Percentiles rank a stretch among this genome's conserved stretches.
These are phyloP conservation scores for Aleurites moluccanus DNA, from an alignment of 441 rosid species.

Conservation along the genomic window DNA sequence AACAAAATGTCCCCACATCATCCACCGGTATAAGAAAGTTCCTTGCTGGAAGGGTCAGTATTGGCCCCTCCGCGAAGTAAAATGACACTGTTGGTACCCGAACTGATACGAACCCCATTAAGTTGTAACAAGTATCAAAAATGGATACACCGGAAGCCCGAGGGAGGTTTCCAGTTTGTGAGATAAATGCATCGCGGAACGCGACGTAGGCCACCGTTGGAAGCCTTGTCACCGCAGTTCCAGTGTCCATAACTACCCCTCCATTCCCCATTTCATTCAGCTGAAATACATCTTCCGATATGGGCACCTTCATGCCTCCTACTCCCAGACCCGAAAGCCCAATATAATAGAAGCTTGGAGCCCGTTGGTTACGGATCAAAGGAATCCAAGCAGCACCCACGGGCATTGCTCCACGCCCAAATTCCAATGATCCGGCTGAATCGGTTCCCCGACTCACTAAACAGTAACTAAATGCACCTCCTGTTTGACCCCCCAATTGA, in stretches of 20 bases:
- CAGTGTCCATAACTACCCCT: slow-evolving; percentile 97
- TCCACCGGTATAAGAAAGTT: slow-evolving; percentile 92
- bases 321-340: slow-evolving; percentile 85
- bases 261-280: slow-evolving; percentile 60
- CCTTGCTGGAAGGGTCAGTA: slow-evolving; percentile 78
- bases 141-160: slow-evolving; percentile 70
- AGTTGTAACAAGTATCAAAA: slow-evolving; percentile 86
- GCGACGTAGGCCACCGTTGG: slow-evolving; percentile 67
- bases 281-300: slow-evolving; percentile 56
- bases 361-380: slow-evolving; percentile 63
- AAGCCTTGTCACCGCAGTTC: slow-evolving; percentile 88
- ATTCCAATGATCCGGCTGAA: slow-evolving; percentile 68
- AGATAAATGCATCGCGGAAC: slow-evolving; percentile 64
- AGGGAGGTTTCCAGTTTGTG: slow-evolving; percentile 69
- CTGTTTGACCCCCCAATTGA: slow-evolving; percentile 81
- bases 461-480: slow-evolving; percentile 87
- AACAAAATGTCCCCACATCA: slow-evolving; percentile 77
- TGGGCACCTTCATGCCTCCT: slow-evolving; percentile 56
- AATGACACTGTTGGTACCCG: slow-evolving; percentile 92
- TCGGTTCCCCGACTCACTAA: slow-evolving; percentile 68
- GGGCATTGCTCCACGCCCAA: slow-evolving; percentile 80
- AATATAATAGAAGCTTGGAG: slow-evolving; percentile 83
- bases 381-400: slow-evolving; percentile 97
- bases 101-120: slow-evolving; percentile 66
- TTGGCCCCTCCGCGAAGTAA: slow-evolving; percentile 76